Conservation (phyloP, 495 filamentous ascomycete genomes). For the Rostrohypoxylon terebratum region DNA sequence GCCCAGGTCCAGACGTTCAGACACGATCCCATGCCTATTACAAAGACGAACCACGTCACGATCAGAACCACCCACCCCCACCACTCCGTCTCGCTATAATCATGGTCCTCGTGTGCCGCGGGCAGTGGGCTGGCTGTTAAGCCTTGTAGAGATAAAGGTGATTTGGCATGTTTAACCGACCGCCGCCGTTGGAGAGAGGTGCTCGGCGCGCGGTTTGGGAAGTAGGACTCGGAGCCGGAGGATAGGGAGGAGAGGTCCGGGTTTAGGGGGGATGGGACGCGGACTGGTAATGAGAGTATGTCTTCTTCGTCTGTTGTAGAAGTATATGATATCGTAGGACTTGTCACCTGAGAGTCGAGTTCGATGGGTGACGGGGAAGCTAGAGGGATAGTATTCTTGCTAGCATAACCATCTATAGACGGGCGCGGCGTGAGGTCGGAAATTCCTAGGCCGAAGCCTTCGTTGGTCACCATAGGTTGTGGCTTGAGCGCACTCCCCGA, state of each 20-base stretch:
- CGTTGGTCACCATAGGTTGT: constrained; percentile 15
- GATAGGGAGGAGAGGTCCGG: constrained; percentile 63
- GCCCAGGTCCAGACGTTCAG: constrained; percentile 99
- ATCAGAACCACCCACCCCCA: constrained; percentile 95
- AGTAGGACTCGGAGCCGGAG: constrained; percentile 75
- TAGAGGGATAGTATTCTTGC: constrained; percentile 46
- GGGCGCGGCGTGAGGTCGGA: constrained; percentile 61
- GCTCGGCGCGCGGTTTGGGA: constrained; percentile 53
- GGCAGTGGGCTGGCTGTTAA: constrained; percentile 58
- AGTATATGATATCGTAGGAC: constrained; percentile 71
- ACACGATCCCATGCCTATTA: constrained; percentile 94
- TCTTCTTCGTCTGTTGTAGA: constrained; percentile 87
- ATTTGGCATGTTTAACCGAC: constrained; percentile 68
- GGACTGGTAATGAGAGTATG: constrained; percentile 55
- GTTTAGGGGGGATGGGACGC: constrained; percentile 48
- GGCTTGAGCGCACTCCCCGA: constrained; percentile 16
- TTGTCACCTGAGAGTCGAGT: constrained; percentile 56
- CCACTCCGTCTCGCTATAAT: constrained; percentile 93
- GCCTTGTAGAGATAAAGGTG: constrained; percentile 66
- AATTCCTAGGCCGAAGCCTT: constrained; percentile 59
- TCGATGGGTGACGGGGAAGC: constrained; percentile 42
- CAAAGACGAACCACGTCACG: constrained; percentile 93
- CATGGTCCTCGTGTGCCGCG: constrained; percentile 69
- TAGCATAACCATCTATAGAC: constrained; percentile 58
- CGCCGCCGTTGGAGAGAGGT: constrained; percentile 59